phyloP scores from a whole-genome alignment of 2,329 filamentous ascomycete genomes.

The Sarocladiaceae sp. region DNA sequence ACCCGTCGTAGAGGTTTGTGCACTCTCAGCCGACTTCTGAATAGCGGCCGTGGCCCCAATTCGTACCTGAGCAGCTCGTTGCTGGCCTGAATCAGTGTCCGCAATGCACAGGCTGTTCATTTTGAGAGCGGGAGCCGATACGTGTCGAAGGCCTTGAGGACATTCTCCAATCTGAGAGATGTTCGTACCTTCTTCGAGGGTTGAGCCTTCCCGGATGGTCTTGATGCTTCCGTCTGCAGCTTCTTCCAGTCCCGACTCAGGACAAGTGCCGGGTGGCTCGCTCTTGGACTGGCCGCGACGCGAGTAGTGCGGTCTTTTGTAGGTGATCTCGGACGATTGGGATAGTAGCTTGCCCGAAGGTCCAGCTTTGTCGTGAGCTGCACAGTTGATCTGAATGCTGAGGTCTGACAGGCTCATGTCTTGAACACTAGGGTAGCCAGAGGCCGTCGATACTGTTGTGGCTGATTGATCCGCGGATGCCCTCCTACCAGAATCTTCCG shows the following conservation, averaged over 20 bases:
- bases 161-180: too few relatives aligned
- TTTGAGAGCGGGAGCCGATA: too few relatives aligned
- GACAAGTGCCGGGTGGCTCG: slow-evolving; percentile 26
- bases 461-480: neutral
- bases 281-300: slow-evolving; percentile 42
- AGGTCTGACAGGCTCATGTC: neutral
- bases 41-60: too few relatives aligned
- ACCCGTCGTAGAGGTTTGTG: too few relatives aligned
- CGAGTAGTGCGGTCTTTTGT: slow-evolving; percentile 32
- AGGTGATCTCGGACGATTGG: slow-evolving; percentile 14
- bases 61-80: too few relatives aligned
- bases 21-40: too few relatives aligned
- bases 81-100: too few relatives aligned
- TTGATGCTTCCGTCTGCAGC: slow-evolving; percentile 1
- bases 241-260: slow-evolving; percentile 9
- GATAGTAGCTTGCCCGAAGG: slow-evolving; percentile 14
- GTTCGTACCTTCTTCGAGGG: too few relatives aligned
- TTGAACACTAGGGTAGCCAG: neutral
- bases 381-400: neutral
- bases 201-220: too few relatives aligned
- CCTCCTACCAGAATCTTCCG: slow-evolving; percentile 1
- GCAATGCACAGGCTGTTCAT: too few relatives aligned
- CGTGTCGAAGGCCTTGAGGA: too few relatives aligned
- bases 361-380: slow-evolving; percentile 8
- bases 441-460: neutral